phyloP scores from a whole-genome alignment of 176 grass and related monocot species.

The Rhynchospora breviuscula region DNA sequence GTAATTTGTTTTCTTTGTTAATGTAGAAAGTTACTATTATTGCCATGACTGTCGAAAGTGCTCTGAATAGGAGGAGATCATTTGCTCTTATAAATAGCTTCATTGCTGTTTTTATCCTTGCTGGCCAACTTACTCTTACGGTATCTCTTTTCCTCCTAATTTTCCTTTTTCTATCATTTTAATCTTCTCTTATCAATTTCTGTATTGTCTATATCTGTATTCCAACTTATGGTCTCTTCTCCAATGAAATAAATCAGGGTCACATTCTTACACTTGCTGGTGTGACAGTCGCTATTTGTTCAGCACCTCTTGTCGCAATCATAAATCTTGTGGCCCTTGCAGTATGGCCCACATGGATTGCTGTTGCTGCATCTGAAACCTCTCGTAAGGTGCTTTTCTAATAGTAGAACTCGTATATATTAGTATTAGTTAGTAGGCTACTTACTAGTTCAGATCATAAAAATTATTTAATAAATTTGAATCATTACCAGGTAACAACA shows the following conservation, averaged over 20 bases:
- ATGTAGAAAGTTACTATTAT: slow-evolving; percentile 93
- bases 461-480: not conserved
- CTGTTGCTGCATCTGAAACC: slow-evolving; percentile 79
- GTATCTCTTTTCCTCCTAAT: slow-evolving; percentile 36
- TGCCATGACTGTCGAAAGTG: slow-evolving; percentile 61
- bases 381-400: slow-evolving; percentile 55
- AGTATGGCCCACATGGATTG: slow-evolving; percentile 78
- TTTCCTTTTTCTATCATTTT: not conserved
- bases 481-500: slow-evolving; percentile 51
- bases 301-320: slow-evolving; percentile 63
- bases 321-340: slow-evolving; percentile 80
- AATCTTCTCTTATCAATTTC: not conserved
- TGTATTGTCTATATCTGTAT: not conserved
- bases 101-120: slow-evolving; percentile 94
- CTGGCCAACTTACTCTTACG: slow-evolving; percentile 86
- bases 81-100: slow-evolving; percentile 96
- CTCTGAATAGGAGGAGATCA: slow-evolving; percentile 65
- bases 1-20: slow-evolving; percentile 15
- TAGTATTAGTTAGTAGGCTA: not conserved
- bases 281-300: slow-evolving; percentile 73
- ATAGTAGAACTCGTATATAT: not conserved
- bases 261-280: slow-evolving; percentile 80
- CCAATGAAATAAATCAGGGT: slow-evolving; percentile 50
- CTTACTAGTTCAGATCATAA: too few relatives aligned
- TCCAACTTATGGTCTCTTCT: not conserved